A percentile compares a stretch with the other conserved stretches of the same genome.
These are phyloP conservation scores for Coccomyxa sp. DNA, from an alignment of 139 green algal genomes.

Conservation along the genomic window DNA sequence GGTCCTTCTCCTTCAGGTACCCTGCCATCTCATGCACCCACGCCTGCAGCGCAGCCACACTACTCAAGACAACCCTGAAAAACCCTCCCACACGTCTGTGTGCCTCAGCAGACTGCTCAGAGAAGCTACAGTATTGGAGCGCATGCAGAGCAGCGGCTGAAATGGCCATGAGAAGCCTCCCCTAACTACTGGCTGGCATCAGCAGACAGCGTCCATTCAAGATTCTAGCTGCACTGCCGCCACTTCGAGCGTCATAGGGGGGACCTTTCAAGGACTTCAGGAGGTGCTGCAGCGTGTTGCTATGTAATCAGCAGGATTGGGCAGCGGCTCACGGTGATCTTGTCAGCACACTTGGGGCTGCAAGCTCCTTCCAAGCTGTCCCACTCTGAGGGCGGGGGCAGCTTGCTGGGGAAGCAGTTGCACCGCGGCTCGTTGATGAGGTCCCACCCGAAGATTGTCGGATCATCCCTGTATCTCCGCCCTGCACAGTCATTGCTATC, in stretches of 20 bases:
- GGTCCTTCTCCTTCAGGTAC: conserved; percentile 44
- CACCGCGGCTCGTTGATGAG: conserved; percentile 81
- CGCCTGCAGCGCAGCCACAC: conserved; percentile 25
- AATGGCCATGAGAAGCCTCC: too few species aligned
- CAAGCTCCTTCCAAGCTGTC: background rate
- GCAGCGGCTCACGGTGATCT: background rate
- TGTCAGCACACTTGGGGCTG: conserved; percentile 8
- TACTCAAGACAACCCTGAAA: background rate
- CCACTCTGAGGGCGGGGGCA: conserved; percentile 8
- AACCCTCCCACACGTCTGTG: background rate
- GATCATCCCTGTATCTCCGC: conserved; percentile 49
- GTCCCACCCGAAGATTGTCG: conserved; percentile 70
- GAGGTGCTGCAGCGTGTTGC: too few species aligned
- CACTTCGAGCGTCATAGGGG: too few species aligned
- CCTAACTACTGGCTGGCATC: too few species aligned
- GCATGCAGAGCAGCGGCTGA: too few species aligned
- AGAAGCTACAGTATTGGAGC: too few species aligned
- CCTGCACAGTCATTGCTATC: conserved; percentile 2
- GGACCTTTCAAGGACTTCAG: too few species aligned
- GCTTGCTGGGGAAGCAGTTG: conserved; percentile 29
- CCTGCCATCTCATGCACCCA: conserved; percentile 47
- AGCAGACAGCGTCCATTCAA: too few species aligned
- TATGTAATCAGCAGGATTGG: too few species aligned
- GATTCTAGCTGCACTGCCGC: too few species aligned
- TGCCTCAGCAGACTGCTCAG: too few species aligned